Evolutionary conservation across 768 basidiomycete species (phyloP), one percentile per base, ranked within the genome.

Genomic region (Hypholoma fasciculare): DNA sequence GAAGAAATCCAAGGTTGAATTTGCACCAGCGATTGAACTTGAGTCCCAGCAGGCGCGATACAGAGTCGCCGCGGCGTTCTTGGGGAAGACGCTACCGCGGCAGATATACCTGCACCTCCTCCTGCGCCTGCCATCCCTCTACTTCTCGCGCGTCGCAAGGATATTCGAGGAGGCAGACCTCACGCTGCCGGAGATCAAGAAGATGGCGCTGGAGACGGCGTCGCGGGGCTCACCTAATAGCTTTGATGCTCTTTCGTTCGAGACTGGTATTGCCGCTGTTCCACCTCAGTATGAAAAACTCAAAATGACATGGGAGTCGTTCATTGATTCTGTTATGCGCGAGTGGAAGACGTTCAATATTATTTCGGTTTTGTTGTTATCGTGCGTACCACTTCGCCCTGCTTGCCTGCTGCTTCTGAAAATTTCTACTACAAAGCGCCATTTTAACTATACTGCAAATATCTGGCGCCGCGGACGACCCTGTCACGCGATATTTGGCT

Each of bases 131-230:
- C 88, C 88, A 0, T 79, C 82, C 9, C 66, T 89, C 34, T 89
- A 89, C 65, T 89, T 85, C 67, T 79, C 83, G 3, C 81, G 88
- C 1, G 88, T 89, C 17, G 76, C 82, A 4, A 76, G 82, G 30
- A 76, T 89, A 37, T 87, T 88, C 58, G 81, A 86, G 57, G 86
- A 87, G 44, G 86, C 87, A 1, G 81, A 88, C 40, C 72, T 89
- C 40, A 83, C 81, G 52, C 76, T 80, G 64, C 78, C 79, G 5
- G 84, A 88, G 58, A 76, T 89, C 42, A 71, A 75, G 17, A 57
- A 69, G 13, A 73, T 77, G 69, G 67, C 71, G 0, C 70, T 76
- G 44, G 61, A 65, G 5, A 59, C 66, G 7, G 55, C 63, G 3
- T 53, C 27, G 17, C 58, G 58, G 13, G 42, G 16, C 49, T 59